A percentile compares a stretch with the other conserved stretches of the same genome.
These are phyloP conservation scores for Hypoxylon sp. DNA, from an alignment of 2,329 filamentous ascomycete genomes.

Conservation along the genomic window DNA sequence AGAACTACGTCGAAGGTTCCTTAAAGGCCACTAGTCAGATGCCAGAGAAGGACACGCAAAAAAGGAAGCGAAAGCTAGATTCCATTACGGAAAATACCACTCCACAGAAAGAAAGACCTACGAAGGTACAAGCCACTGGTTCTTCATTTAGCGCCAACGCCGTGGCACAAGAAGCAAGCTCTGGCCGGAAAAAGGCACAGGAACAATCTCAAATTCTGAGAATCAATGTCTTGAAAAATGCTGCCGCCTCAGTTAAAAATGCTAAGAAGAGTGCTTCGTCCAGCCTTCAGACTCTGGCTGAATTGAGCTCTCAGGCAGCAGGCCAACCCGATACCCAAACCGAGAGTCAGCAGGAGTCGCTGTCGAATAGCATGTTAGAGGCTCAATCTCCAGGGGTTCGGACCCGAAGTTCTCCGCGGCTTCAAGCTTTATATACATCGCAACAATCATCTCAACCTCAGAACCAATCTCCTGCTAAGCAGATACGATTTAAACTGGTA, in stretches of 20 bases:
- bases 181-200: not conserved
- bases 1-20: not conserved
- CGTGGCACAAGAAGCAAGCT: not conserved
- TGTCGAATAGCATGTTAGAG: not conserved
- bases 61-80: not conserved
- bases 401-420: not conserved
- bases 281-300: not conserved
- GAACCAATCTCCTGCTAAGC: not conserved
- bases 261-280: not conserved
- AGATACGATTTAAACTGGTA: not conserved
- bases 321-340: not conserved
- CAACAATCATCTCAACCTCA: not conserved
- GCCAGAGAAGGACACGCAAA: not conserved
- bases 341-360: not conserved
- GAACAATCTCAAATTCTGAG: not conserved
- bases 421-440: not conserved
- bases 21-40: not conserved
- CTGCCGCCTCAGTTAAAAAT: not conserved
- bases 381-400: too few relatives aligned
- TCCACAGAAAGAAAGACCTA: not conserved
- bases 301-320: not conserved
- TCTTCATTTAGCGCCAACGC: not conserved
- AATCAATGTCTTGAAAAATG: not conserved
- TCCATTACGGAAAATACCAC: not conserved
- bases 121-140: not conserved